These are phyloP conservation scores for Annulohypoxylon maeteangense DNA, from an alignment of 495 filamentous ascomycete genomes.

Conservation along the genomic window DNA sequence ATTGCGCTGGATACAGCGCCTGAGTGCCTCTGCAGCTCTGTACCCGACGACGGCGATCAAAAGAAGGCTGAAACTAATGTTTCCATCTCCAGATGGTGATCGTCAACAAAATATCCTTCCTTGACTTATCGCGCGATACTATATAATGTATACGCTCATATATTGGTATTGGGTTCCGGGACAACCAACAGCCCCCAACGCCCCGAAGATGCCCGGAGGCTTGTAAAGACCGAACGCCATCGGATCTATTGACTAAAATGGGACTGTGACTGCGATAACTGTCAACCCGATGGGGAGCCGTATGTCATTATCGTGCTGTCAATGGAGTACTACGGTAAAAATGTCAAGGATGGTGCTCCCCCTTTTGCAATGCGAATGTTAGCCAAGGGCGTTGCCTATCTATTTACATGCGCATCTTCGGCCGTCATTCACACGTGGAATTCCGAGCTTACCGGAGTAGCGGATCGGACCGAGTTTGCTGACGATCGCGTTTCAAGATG, in stretches of 20 bases:
- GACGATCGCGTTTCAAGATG: conserved; percentile 22
- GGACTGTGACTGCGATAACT: conserved; percentile 12
- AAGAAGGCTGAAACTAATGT: conserved; percentile 27
- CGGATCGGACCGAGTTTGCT: conserved; percentile 36
- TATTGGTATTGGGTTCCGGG: background rate
- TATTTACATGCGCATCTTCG: background rate
- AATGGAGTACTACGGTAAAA: background rate
- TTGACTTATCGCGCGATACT: background rate
- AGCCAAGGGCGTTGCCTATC: background rate
- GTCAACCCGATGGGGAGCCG: background rate
- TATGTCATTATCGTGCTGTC: conserved; percentile 3
- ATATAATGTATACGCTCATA: conserved; percentile 1
- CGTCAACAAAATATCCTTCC: conserved; percentile 27
- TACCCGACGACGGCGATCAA: conserved; percentile 1
- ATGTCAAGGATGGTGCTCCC: conserved; percentile 32
- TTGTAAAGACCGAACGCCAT: conserved; percentile 27
- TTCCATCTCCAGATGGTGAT: conserved; percentile 35
- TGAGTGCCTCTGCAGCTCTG: background rate
- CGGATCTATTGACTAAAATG: conserved; percentile 26
- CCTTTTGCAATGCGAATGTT: conserved; percentile 8
- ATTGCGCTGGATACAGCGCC: background rate
- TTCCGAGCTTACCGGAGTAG: conserved; percentile 33
- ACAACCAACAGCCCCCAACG: conserved; percentile 18
- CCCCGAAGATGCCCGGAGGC: conserved; percentile 19
- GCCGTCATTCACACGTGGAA: conserved; percentile 15